A percentile compares a stretch with the other conserved stretches of the same genome.
phyloP scores from a whole-genome alignment of 345 rosid genomes.

The Eucalyptus erythrocorys region DNA sequence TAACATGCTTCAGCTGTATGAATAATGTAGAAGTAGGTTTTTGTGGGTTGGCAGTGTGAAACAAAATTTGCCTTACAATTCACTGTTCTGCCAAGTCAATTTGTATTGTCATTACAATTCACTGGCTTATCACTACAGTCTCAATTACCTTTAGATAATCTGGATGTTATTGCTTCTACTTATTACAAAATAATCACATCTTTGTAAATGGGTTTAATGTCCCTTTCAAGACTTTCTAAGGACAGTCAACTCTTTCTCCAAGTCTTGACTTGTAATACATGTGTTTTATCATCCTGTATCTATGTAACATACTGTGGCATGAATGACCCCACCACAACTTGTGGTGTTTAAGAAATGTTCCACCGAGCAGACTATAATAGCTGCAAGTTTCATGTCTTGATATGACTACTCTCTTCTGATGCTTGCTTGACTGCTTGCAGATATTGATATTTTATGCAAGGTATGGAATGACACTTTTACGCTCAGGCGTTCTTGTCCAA shows the following conservation, averaged over 20 bases:
- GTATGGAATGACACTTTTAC: constrained; percentile 15
- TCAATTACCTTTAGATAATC: background rate
- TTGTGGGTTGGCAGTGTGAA: background rate
- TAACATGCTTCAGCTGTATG: background rate
- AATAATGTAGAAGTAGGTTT: background rate
- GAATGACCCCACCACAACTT: background rate
- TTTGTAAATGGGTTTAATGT: background rate
- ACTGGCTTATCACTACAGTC: background rate
- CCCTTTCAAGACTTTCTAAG: background rate
- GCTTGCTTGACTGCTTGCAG: constrained; percentile 18
- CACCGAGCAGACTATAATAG: background rate
- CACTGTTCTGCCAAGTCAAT: background rate
- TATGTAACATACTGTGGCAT: background rate
- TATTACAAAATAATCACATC: background rate
- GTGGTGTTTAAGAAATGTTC: background rate
- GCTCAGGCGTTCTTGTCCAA: constrained; percentile 46
- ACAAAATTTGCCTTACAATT: background rate
- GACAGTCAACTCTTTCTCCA: background rate
- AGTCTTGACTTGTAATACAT: background rate
- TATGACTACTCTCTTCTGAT: background rate
- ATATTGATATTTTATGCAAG: constrained; percentile 54
- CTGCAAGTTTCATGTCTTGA: background rate
- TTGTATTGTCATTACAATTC: background rate
- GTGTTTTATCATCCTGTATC: background rate
- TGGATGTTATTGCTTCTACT: background rate